Conservation (phyloP, 768 basidiomycete species). For the Ramaria sp. region DNA sequence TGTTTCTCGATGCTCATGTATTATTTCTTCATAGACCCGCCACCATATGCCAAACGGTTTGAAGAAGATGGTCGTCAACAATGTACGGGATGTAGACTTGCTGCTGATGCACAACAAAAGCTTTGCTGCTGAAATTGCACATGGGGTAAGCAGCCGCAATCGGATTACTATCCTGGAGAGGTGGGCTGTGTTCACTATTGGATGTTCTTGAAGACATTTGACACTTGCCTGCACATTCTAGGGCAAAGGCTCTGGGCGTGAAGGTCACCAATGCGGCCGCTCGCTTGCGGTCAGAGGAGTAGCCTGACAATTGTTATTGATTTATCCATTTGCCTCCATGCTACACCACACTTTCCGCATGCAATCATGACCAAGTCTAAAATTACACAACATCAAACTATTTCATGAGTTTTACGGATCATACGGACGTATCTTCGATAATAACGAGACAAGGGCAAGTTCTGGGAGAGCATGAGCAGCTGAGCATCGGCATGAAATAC, state of each 20-base stretch:
- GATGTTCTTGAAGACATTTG: constrained; percentile 6
- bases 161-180: constrained; percentile 84
- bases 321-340: constrained; percentile 2
- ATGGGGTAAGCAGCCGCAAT: constrained; percentile 93
- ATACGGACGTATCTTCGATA: background rate
- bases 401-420: background rate
- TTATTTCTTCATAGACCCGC: constrained; percentile 49
- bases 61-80: constrained; percentile 93
- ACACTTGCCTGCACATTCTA: constrained; percentile 19
- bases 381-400: background rate
- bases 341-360: background rate
- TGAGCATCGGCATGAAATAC: background rate
- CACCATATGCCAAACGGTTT: constrained; percentile 93
- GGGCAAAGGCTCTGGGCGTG: constrained; percentile 77
- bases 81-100: constrained; percentile 87
- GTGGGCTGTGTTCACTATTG: constrained; percentile 26
- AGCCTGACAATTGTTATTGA: constrained; percentile 11
- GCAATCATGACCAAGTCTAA: background rate
- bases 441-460: no score
- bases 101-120: constrained; percentile 97
- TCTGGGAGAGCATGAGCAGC: background rate
- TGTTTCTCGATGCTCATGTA: background rate
- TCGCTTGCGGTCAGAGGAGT: constrained; percentile 91
- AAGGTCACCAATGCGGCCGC: constrained; percentile 93
- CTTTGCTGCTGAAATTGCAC: constrained; percentile 94